These are phyloP conservation scores for Lachnellula cervina DNA, from an alignment of 2,329 filamentous ascomycete species.

Conservation along the genomic window DNA sequence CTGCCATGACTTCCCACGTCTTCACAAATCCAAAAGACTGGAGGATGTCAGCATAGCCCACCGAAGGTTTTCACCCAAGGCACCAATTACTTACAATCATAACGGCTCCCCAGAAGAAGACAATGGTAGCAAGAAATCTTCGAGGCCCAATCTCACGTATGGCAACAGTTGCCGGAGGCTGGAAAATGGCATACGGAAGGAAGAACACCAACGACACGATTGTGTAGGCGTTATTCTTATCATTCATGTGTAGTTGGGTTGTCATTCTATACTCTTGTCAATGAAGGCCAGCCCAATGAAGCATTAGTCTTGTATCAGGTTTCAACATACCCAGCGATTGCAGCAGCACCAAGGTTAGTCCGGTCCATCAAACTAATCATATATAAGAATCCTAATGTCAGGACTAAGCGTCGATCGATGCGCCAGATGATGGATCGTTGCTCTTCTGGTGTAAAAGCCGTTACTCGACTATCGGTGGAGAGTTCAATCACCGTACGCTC, in stretches of 20 bases:
- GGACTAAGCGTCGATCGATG: constrained; percentile 62
- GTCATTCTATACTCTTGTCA: constrained; percentile 15
- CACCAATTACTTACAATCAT: constrained; percentile 34
- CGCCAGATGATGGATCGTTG: constrained; percentile 63
- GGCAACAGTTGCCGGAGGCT: constrained; percentile 65
- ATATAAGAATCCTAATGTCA: constrained; percentile 62
- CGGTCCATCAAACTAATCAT: constrained; percentile 75
- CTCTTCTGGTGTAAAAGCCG: constrained; percentile 51
- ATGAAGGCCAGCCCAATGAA: neutral
- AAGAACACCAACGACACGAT: constrained; percentile 71
- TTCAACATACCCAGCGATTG: constrained; percentile 58
- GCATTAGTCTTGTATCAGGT: neutral
- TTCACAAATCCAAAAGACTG: constrained; percentile 33
- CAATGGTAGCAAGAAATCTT: constrained; percentile 48
- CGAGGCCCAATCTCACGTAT: constrained; percentile 62
- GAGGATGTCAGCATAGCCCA: neutral
- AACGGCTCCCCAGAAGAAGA: constrained; percentile 38
- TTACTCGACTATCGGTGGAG: constrained; percentile 16
- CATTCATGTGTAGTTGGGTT: constrained; percentile 14
- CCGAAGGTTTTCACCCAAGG: too few species aligned
- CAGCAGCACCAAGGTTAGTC: constrained; percentile 68
- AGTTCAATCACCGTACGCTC: constrained; percentile 9
- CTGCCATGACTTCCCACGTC: constrained; percentile 26
- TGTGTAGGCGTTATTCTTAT: constrained; percentile 33
- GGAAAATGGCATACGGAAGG: constrained; percentile 66